Base-by-base conservation (phyloP, 257 asterid genomes). In the Striga asiatica region DNA sequence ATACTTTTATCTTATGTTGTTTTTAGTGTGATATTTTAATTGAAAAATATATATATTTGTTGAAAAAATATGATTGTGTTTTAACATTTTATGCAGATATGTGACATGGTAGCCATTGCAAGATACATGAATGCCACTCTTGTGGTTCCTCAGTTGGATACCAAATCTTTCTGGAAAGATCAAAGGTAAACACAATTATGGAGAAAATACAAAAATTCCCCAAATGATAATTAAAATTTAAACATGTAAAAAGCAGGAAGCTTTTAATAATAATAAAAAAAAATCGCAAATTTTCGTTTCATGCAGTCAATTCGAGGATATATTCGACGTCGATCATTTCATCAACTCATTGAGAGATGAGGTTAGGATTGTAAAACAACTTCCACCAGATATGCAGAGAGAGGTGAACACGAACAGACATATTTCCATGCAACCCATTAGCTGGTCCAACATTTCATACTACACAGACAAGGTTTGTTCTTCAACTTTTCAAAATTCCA, bases 51-150 rank as follows among this genome's bases (percentile, higher is more conserved):
- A n/a, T n/a, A n/a, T n/a, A n/a, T n/a, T n/a, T n/a, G n/a, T n/a
- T n/a, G n/a, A n/a, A n/a, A n/a, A n/a, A n/a, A n/a, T n/a, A n/a
- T n/a, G n/a, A n/a, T n/a, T n/a, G n/a, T n/a, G n/a, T n/a, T 27
- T 7, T 27, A 7, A 27, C 7, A 27, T 27, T 49, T 22, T 49
- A 4, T 21, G 12, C 60, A 54, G 60, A 54, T 54, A 34, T 54
- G 60, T 54, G 60, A 54, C 56, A 50, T 50, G 56, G 56, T 50
- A 25, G 56, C 56, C 14, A n/a, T 50, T 50, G 38, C 56, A 50
- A 50, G 56, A 25, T 24, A 50, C 20, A 50, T 50, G 56, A 50
- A 50, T 50, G 56, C 14, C 22, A 50, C 56, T 27, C 6, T 50
- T 1, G 39, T 50, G 14, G 41, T 50, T 50, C 56, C 56, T 25